These are phyloP conservation scores for Aspergillus oerlinghausenensis DNA, from an alignment of 2,329 filamentous ascomycete genomes.

Conservation along the genomic window DNA sequence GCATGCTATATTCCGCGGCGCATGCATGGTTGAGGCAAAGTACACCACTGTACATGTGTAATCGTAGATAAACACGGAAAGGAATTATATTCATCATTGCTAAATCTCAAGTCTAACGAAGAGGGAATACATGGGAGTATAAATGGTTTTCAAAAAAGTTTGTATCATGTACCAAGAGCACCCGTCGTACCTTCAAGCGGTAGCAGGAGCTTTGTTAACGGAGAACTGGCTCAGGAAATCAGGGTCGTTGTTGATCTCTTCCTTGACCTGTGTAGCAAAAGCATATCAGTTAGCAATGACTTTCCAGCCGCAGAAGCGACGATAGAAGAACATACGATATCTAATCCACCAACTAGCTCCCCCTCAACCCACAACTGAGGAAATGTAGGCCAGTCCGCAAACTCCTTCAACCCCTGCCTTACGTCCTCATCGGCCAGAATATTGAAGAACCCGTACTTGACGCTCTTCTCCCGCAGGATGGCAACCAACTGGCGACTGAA, in stretches of 20 bases:
- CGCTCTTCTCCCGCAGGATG: slow-evolving; percentile 79
- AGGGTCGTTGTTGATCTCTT: slow-evolving; percentile 78
- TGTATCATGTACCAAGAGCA: background rate
- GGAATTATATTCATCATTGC: background rate
- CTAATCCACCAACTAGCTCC: slow-evolving; percentile 85
- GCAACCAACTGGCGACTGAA: slow-evolving; percentile 88
- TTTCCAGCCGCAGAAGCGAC: background rate
- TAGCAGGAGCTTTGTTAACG: slow-evolving; percentile 36
- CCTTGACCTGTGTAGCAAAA: slow-evolving; percentile 69
- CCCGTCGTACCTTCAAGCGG: slow-evolving; percentile 7
- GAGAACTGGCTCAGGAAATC: slow-evolving; percentile 75
- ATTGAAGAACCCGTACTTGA: slow-evolving; percentile 99
- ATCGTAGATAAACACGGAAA: background rate
- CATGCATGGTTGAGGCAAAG: too few species aligned
- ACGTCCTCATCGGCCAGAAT: slow-evolving; percentile 97
- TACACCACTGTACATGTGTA: background rate
- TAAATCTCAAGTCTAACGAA: background rate
- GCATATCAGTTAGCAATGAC: slow-evolving; percentile 9
- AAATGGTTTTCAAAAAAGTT: slow-evolving; percentile 1
- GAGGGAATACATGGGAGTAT: slow-evolving; percentile 14
- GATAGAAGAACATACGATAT: slow-evolving; percentile 68
- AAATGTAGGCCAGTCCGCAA: slow-evolving; percentile 97
- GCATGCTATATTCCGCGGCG: background rate
- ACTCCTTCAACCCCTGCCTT: slow-evolving; percentile 91
- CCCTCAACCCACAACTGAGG: slow-evolving; percentile 91